phyloP scores from a whole-genome alignment of 2,329 filamentous ascomycete genomes.

The Trichoderma sp. region DNA sequence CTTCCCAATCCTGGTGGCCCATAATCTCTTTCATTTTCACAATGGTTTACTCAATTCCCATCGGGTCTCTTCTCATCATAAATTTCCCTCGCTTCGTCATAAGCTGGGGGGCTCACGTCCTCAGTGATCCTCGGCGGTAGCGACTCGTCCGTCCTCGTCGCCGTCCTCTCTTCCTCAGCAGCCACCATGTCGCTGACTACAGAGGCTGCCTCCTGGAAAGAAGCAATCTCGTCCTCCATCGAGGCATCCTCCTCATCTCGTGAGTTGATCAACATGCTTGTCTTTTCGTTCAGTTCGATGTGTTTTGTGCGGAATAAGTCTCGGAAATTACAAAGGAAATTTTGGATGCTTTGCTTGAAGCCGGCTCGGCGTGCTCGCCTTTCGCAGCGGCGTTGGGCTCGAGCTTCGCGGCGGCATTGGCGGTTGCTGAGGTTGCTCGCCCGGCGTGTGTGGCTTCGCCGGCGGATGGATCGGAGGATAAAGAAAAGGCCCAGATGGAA shows the following conservation, averaged over 20 bases:
- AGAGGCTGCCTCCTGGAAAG: constrained; percentile 51
- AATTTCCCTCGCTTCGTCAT: constrained; percentile 30
- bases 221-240: constrained; percentile 55
- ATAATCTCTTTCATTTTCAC: not conserved
- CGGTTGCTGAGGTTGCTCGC: not conserved
- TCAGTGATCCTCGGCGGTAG: constrained; percentile 12
- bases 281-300: constrained; percentile 20
- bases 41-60: not conserved
- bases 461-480: constrained; percentile 22
- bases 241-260: constrained; percentile 27
- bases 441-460: constrained; percentile 1
- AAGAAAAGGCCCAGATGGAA: constrained; percentile 25
- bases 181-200: constrained; percentile 52
- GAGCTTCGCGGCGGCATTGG: constrained; percentile 23
- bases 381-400: constrained; percentile 37
- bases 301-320: constrained; percentile 10
- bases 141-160: not conserved
- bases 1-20: not conserved
- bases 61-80: not conserved
- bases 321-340: constrained; percentile 29
- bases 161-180: constrained; percentile 48
- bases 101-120: constrained; percentile 33
- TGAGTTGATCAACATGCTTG: not conserved
- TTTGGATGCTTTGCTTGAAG: constrained; percentile 30
- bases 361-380: constrained; percentile 34